Evolutionary conservation across 2,329 filamentous ascomycete species (phyloP), one percentile per base, ranked within the genome.

Genomic region (Alternaria dauci): DNA sequence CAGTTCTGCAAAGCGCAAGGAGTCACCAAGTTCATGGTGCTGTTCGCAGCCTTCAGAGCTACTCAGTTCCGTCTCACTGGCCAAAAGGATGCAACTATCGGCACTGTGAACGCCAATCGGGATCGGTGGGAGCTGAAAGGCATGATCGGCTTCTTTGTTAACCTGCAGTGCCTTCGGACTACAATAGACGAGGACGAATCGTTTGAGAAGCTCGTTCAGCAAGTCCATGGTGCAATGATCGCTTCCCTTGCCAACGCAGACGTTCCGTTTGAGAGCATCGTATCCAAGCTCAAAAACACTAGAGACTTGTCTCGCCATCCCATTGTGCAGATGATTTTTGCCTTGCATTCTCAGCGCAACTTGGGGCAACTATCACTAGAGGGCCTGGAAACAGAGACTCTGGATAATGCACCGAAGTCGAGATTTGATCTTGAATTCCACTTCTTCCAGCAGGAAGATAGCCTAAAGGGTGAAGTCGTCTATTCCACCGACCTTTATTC

Each of bases 71-170:
- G 57, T 8, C 52, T 63, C 8, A 63, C 61, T 7, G 43, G 52
- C 20, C 47, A 60, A 14, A 38, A 18, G 3, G 57, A 63, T 30
- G 61, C 61, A 6, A 63, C 57, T 0, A 61, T 63, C 1, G 57
- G 61, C 6, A 34, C 47, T 20, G 8, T 47, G 5, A 62, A 62
- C 20, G 62, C 58, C 18, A 64, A 57, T 26, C 43, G 54, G 36
- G 46, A 62, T 7, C 34, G 36, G 5, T 62, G 39, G 59, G 62
- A 64, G 30, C 14, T 64, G 0, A 53, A 50, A 51, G 58, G 62
- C 8, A 55, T 62, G 38, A 62, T 64, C 9, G 62, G 62, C 8
- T 64, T 62, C 55, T 64, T 64, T 56, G 54, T 63, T 18, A 63
- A 63, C 25, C 39, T 61, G 12, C 61, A 63, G 9, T 63, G 61